Base-by-base conservation (phyloP, 1,284 basidiomycete genomes). In the Cutaneotrichosporon arboriforme region DNA sequence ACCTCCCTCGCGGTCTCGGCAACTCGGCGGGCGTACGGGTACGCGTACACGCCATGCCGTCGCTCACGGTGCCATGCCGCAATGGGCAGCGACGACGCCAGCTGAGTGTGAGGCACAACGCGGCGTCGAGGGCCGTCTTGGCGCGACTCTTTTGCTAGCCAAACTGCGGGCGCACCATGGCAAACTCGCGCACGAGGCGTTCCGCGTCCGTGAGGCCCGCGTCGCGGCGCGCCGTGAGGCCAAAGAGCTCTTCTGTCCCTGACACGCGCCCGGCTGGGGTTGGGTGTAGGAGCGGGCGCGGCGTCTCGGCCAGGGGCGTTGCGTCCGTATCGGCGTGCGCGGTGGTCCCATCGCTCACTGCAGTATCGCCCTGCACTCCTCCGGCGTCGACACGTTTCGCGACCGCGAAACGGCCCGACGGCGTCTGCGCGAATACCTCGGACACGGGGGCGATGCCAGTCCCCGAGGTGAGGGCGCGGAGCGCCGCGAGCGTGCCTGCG, bases 141-240 rank as follows among this genome's bases (percentile, higher is more conserved):
- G 7, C 7, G 26, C 26, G 26, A 5, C 43, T n/a, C n/a, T n/a
- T n/a, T n/a, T n/a, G 46, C 49, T 39, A 51, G 10, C 35, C 50
- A 35, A 58, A 58, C 41, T 49, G 46, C 8, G 46, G 46, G 21
- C 43, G 22, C 10, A 43, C 43, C 33, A 45, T 23, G 21, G 49
- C 51, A 40, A 35, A 31, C 13, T 44, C 46, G 8, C 55, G 36
- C 20, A 60, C 45, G 60, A 62, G 53, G 61, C 69, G 55, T 46
- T 70, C 69, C 8, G 69, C 69, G 51, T 73, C 69, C 4, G 67
- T 68, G 21, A 73, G 49, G 57, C 66, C 68, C 14, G 61, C 66
- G 31, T 69, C 68, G 41, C 62, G 64, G 42, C 63, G 65, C 14
- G 57, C 66, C 4, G 69, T 59, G 14, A 61, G 36, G 51, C 68